These are phyloP conservation scores for Euphrasia confusa DNA, from an alignment of 257 asterid genomes.

Conservation along the genomic window DNA sequence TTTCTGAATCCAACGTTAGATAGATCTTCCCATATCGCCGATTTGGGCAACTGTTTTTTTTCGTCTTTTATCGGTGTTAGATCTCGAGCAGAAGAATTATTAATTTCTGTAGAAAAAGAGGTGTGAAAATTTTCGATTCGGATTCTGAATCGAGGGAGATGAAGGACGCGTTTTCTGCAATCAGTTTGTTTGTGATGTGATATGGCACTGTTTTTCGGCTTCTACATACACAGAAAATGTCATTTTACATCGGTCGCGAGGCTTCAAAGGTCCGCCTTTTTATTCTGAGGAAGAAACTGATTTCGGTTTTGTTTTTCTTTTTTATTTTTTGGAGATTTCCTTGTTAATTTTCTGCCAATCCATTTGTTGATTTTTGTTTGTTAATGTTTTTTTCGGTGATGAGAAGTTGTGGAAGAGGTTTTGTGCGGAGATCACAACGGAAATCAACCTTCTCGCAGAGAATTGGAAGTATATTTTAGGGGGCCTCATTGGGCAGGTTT, in stretches of 20 bases:
- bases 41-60: too few relatives aligned
- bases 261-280: slow-evolving; percentile 68
- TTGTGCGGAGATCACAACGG: slow-evolving; percentile 47
- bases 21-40: too few relatives aligned
- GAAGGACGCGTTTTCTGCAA: background rate
- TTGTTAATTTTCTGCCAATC: slow-evolving; percentile 10
- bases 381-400: background rate
- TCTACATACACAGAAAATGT: slow-evolving; percentile 34
- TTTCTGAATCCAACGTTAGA: too few relatives aligned
- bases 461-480: slow-evolving; percentile 68
- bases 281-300: background rate
- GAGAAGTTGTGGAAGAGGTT: slow-evolving; percentile 68
- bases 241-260: slow-evolving; percentile 94
- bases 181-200: background rate
- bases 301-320: background rate
- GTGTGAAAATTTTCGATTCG: background rate
- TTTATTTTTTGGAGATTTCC: slow-evolving; percentile 10
- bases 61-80: too few relatives aligned
- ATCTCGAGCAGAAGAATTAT: too few relatives aligned
- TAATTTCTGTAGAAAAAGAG: background rate
- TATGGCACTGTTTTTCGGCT: background rate
- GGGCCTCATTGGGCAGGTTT: slow-evolving; percentile 64
- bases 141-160: background rate
- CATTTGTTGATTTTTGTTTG: slow-evolving; percentile 2
- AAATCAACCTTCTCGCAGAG: slow-evolving; percentile 61